A percentile compares a stretch with the other conserved stretches of the same genome.
Evolutionary conservation across 176 grass and related monocot species (phyloP).

Genomic region (Ampelocalamus luodianensis): DNA sequence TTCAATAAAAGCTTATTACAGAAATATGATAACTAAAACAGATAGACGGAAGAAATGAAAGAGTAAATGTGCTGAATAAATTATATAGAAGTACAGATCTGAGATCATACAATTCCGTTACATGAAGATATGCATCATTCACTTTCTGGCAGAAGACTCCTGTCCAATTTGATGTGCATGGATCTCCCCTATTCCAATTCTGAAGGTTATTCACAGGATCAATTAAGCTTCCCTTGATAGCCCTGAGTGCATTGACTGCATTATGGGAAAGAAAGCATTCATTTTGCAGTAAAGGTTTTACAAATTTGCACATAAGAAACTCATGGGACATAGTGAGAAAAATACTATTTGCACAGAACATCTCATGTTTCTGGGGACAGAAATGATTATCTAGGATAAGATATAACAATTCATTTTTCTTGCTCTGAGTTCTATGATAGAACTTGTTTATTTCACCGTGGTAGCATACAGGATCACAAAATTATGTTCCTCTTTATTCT

Average conservation of each 20-base stretch:
- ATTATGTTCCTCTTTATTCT: background rate
- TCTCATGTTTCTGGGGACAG: background rate
- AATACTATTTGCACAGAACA: background rate
- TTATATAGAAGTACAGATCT: constrained; percentile 18
- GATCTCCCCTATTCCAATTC: constrained; percentile 85
- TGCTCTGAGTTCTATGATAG: background rate
- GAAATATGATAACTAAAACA: background rate
- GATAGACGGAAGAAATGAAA: constrained; percentile 33
- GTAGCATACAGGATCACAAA: background rate
- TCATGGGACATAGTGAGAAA: background rate
- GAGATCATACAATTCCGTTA: constrained; percentile 82
- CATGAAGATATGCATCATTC: constrained; percentile 68
- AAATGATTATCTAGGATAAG: background rate
- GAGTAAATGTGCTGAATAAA: constrained; percentile 16
- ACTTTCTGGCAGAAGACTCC: constrained; percentile 68
- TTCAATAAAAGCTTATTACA: background rate
- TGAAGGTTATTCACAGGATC: constrained; percentile 56
- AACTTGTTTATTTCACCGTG: background rate
- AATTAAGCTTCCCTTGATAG: constrained; percentile 53
- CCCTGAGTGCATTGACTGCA: constrained; percentile 50
- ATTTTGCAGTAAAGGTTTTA: background rate
- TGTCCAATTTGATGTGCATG: constrained; percentile 86
- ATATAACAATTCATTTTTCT: background rate
- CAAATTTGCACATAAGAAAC: background rate
- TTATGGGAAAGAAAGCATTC: constrained; percentile 1